Evolutionary conservation across 495 filamentous ascomycete species (phyloP).

Genomic region (Trichoderma virens): DNA sequence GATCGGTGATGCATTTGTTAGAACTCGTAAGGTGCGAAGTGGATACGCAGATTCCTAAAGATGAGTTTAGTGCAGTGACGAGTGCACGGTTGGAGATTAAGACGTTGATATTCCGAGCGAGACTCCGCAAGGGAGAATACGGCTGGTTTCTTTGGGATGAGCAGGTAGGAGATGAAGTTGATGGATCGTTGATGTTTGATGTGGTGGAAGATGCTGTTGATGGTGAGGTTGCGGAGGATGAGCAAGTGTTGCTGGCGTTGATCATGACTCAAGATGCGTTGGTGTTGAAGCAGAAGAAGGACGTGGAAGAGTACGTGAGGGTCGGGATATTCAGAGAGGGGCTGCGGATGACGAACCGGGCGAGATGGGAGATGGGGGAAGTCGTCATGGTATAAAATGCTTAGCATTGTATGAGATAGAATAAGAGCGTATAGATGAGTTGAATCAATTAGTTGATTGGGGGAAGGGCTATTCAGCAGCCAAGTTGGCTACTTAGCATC

Average conservation of each 20-base stretch:
- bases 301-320: not conserved
- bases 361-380: not conserved
- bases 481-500: no score
- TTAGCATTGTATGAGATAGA: no score
- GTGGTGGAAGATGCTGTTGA: not conserved
- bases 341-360: not conserved
- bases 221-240: not conserved
- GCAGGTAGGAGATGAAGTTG: not conserved
- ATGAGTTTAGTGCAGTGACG: not conserved
- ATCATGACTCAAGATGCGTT: not conserved
- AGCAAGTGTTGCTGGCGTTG: not conserved
- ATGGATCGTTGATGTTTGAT: not conserved
- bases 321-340: not conserved
- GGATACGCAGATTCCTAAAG: not conserved
- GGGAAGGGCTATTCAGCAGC: no score
- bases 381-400: not conserved
- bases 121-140: not conserved
- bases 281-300: not conserved
- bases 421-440: no score
- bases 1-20: not conserved
- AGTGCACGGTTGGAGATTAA: not conserved
- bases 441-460: no score
- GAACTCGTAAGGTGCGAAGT: not conserved
- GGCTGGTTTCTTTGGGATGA: not conserved
- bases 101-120: not conserved